Percentiles rank a stretch among this genome's conserved stretches.
phyloP scores from a whole-genome alignment of 2,329 filamentous ascomycete species.

The Colletotrichum agaves region DNA sequence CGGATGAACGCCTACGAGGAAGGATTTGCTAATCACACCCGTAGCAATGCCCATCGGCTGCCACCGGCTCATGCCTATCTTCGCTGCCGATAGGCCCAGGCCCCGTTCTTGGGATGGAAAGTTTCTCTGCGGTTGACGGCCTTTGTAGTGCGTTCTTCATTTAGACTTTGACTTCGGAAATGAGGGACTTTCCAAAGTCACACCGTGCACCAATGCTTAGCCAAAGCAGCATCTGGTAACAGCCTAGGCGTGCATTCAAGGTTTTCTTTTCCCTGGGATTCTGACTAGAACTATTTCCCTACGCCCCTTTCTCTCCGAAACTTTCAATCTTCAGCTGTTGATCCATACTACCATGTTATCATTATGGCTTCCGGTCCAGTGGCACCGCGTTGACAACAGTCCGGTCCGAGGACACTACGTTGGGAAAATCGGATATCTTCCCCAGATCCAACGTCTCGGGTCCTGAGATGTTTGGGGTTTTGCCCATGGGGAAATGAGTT shows the following conservation, averaged over 20 bases:
- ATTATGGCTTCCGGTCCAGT: neutral
- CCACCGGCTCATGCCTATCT: neutral
- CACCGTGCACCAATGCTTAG: constrained; percentile 14
- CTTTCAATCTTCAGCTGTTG: constrained; percentile 1
- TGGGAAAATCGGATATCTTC: neutral
- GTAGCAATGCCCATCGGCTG: neutral
- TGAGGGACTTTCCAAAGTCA: neutral
- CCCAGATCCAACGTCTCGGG: neutral
- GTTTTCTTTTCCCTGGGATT: neutral
- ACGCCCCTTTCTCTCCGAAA: neutral
- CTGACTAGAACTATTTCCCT: neutral
- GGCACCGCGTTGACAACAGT: neutral
- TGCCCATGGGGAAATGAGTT: neutral
- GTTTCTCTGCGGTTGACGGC: neutral
- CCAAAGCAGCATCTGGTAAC: constrained; percentile 16
- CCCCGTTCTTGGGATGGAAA: constrained; percentile 6
- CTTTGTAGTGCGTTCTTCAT: too few species aligned
- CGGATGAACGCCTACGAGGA: neutral
- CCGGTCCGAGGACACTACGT: neutral
- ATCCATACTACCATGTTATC: neutral
- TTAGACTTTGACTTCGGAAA: constrained; percentile 16
- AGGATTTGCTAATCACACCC: neutral
- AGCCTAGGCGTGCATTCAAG: neutral
- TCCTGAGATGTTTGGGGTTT: neutral
- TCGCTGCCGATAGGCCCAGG: neutral